These are phyloP conservation scores for Beta macrorhiza DNA, from an alignment of 179 eudicot genomes.

Conservation along the genomic window DNA sequence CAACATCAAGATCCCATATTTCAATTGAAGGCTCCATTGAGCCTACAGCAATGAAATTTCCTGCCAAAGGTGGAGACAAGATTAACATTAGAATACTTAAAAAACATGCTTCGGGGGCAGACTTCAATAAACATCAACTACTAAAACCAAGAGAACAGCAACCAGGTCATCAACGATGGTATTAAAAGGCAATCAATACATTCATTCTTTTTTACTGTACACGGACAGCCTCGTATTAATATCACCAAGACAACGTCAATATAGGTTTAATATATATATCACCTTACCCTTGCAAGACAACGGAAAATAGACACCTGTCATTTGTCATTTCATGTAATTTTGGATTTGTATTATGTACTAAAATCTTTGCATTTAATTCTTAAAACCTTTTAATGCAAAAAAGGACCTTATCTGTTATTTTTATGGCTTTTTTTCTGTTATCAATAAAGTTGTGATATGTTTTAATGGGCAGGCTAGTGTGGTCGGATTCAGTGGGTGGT, in stretches of 20 bases:
- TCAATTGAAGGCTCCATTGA: constrained; percentile 95
- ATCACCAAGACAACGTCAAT: neutral
- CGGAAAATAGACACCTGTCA: neutral
- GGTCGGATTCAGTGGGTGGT: no score
- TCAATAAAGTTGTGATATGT: no score
- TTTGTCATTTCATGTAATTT: no score
- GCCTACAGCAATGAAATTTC: constrained; percentile 91
- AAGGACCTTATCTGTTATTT: no score
- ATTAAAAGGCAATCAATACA: neutral
- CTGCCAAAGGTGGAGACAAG: constrained; percentile 37
- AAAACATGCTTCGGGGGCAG: neutral
- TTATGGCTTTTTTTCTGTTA: no score
- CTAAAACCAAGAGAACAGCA: neutral
- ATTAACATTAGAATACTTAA: neutral
- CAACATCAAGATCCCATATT: constrained; percentile 94
- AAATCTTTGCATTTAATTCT: no score
- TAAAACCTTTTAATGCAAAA: no score
- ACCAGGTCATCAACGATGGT: neutral
- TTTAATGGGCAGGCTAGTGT: no score
- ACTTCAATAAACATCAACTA: neutral
- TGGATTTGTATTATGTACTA: no score
- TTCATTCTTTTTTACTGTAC: neutral
- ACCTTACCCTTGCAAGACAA: neutral
- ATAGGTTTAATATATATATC: neutral
- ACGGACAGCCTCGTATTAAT: neutral